Percentiles rank a stretch among this genome's conserved stretches.
phyloP scores from a whole-genome alignment of 106 monocot genomes.

The Dendrobium chrysotoxum region DNA sequence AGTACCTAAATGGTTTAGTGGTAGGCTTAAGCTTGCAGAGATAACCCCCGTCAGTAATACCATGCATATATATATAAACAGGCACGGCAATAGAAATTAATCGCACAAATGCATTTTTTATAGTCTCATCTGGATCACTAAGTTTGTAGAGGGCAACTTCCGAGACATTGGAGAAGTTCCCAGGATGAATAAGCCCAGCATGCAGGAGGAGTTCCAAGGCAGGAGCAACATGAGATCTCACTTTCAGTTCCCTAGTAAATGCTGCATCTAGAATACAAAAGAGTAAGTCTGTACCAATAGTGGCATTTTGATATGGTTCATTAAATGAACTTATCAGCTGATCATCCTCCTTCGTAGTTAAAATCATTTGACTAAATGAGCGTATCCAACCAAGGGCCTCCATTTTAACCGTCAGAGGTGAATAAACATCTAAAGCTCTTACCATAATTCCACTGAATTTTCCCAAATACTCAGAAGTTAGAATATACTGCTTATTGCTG shows the following conservation, averaged over 20 bases:
- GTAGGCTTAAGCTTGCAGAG: conserved; percentile 14
- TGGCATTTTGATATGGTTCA: conserved; percentile 23
- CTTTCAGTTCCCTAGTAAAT: conserved; percentile 69
- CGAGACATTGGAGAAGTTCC: conserved; percentile 38
- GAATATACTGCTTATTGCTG: conserved; percentile 7
- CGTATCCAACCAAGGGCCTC: conserved; percentile 69
- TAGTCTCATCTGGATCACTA: conserved; percentile 58
- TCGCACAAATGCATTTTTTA: conserved; percentile 53
- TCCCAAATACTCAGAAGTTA: conserved; percentile 35
- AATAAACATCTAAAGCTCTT: conserved; percentile 44
- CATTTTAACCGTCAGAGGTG: conserved; percentile 53
- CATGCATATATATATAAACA: conserved; percentile 39
- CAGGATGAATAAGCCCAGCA: conserved; percentile 52
- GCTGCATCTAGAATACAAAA: conserved; percentile 57
- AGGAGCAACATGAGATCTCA: conserved; percentile 59
- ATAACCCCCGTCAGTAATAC: conserved; percentile 30
- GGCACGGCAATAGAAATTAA: conserved; percentile 59
- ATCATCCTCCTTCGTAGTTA: conserved; percentile 18
- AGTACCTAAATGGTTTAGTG: conserved; percentile 7
- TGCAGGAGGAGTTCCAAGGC: conserved; percentile 61
- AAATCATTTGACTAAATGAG: conserved; percentile 25
- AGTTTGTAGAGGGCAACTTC: conserved; percentile 69
- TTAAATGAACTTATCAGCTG: conserved; percentile 5
- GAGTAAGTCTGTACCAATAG: conserved; percentile 40
- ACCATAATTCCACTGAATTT: conserved; percentile 41